These are phyloP conservation scores for Pleurotus tuber-regium DNA, from an alignment of 768 basidiomycete genomes.

Conservation along the genomic window DNA sequence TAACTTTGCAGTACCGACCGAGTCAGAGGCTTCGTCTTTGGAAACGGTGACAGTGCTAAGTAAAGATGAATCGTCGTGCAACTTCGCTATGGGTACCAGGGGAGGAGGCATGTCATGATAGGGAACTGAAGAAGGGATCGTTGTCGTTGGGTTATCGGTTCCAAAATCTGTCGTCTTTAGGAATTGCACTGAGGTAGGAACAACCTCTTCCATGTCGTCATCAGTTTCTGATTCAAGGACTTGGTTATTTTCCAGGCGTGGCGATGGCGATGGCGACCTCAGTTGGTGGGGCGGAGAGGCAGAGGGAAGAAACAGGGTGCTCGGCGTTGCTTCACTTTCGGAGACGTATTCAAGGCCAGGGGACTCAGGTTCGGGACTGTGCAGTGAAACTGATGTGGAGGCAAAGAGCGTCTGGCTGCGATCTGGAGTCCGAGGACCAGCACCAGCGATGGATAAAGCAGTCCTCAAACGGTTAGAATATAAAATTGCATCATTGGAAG, in stretches of 20 bases:
- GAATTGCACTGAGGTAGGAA: background rate
- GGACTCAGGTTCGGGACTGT: background rate
- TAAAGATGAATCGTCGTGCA: background rate
- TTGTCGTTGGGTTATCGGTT: no score
- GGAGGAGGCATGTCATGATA: no score
- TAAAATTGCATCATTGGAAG: slow-evolving; percentile 18
- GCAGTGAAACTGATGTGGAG: background rate
- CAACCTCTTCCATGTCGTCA: slow-evolving; percentile 37
- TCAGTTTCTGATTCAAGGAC: slow-evolving; percentile 22
- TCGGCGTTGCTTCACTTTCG: background rate
- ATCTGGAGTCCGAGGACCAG: slow-evolving; percentile 31
- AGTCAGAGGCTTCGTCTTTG: no score
- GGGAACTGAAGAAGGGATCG: no score
- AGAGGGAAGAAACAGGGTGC: background rate
- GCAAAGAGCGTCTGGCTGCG: slow-evolving; percentile 6
- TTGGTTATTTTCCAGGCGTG: no score
- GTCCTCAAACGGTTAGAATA: slow-evolving; percentile 62
- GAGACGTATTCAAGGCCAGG: slow-evolving; percentile 3
- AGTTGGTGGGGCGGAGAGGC: background rate
- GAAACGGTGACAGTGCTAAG: no score
- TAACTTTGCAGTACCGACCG: no score
- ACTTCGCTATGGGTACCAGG: no score
- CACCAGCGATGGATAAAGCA: slow-evolving; percentile 63
- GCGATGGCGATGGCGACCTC: no score
- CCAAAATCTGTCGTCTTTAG: no score